Evolutionary conservation across 768 basidiomycete genomes (phyloP), one percentile per base, ranked within the genome.

Genomic region (Pulveroboletus sp.): DNA sequence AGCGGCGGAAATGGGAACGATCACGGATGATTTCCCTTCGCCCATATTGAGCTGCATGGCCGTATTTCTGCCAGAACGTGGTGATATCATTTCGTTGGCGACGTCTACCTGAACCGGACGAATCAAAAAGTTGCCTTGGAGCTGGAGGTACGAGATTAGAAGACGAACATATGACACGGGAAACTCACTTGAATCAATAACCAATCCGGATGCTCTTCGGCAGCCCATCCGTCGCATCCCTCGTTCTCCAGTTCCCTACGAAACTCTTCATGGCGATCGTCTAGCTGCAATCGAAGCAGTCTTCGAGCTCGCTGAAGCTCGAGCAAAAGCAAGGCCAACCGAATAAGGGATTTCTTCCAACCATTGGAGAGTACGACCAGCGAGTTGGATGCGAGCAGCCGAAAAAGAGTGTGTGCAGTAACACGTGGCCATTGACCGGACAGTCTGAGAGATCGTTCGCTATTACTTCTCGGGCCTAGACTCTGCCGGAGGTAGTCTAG

Each of bases 41-140:
- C 79, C 79, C 79, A 81, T 82, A 41, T 81, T 79, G 14, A 81
- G 71, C 34, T 81, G 79, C 24, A 76, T 63, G 6, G 69, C 58
- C 0, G 72, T 71, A 40, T 75, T 81, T 8, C 53, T 14, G 3
- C 51, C 48, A 0, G 61, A 68, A 1, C 45, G 47, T 0, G 80
- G 78, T 0, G 57, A 44, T 20, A 77, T 74, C 80, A 81, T 80
- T 41, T 78, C 70, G 4, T 55, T 43, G 1, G 78, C 75, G 9
- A 81, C 61, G 0, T 59, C 43, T 0, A 61, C 60, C 49, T 81
- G 80, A 14, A 79, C 54, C 0, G 67, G 64, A 5, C 79, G 75
- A 23, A 69, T 59, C 6, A 71, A 47, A 32, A 81, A 67, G 42
- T 78, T 65, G 7, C 68, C 59, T 47, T 80, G 75, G 1, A 80